A percentile compares a stretch with the other conserved stretches of the same genome.
Conservation (phyloP, 805 yeast genomes). For the Kazachstania psychrophila region DNA sequence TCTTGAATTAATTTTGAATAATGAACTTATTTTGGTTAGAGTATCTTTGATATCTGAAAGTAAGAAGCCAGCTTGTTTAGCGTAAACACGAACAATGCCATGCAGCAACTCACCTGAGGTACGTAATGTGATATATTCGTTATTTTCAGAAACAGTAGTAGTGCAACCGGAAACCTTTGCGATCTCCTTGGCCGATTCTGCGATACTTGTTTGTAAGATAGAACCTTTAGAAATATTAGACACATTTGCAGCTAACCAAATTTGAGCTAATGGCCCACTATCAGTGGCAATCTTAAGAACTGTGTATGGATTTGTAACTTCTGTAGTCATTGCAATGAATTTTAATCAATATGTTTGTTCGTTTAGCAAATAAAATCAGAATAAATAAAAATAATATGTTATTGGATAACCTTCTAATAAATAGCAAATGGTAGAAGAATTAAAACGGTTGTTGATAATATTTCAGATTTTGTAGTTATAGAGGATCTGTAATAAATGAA, state of each 20-base stretch:
- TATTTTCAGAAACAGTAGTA: slow-evolving; percentile 13
- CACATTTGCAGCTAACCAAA: slow-evolving; percentile 88
- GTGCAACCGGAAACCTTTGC: slow-evolving; percentile 35
- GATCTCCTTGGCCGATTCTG: slow-evolving; percentile 59
- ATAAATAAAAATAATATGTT: too few relatives aligned
- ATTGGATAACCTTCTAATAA: too few relatives aligned
- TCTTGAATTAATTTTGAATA: slow-evolving; percentile 41
- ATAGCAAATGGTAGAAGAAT: too few relatives aligned
- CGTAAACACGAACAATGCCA: slow-evolving; percentile 81
- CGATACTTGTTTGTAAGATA: slow-evolving; percentile 60
- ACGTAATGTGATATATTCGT: slow-evolving; percentile 64
- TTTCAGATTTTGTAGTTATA: too few relatives aligned
- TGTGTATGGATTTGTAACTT: slow-evolving; percentile 2
- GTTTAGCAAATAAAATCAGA: too few relatives aligned
- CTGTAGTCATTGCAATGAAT: background rate
- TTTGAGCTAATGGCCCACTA: slow-evolving; percentile 80
- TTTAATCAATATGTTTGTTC: too few relatives aligned
- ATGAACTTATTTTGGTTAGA: slow-evolving; percentile 56
- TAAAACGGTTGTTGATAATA: too few relatives aligned
- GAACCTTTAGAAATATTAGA: slow-evolving; percentile 35
- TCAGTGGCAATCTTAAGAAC: slow-evolving; percentile 14
- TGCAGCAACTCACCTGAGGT: slow-evolving; percentile 77
- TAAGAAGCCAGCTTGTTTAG: slow-evolving; percentile 73
- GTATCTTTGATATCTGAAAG: slow-evolving; percentile 79
- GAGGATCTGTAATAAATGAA: too few relatives aligned